Conservation (phyloP, 2,329 filamentous ascomycete species). For the Boeremia lycopersici region DNA sequence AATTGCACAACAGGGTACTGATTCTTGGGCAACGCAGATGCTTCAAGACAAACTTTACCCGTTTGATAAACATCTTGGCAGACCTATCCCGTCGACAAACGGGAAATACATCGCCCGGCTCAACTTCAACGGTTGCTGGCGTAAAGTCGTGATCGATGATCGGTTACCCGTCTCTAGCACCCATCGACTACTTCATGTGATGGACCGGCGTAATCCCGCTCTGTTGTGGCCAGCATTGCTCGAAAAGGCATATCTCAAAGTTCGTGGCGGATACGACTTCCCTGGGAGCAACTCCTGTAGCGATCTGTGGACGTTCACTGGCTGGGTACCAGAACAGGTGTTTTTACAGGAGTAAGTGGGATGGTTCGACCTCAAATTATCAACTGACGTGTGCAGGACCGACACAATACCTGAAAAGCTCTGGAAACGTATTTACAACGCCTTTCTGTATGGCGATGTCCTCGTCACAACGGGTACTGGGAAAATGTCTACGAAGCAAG, state of each 20-base stretch:
- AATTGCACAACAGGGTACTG: neutral
- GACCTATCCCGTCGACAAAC: conserved; percentile 71
- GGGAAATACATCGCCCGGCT: conserved; percentile 93
- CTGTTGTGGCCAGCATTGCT: conserved; percentile 90
- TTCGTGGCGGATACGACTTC: conserved; percentile 95
- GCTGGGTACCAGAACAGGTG: conserved; percentile 96
- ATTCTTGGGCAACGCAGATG: conserved; percentile 57
- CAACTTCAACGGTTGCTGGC: conserved; percentile 93
- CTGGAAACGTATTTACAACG: conserved; percentile 77
- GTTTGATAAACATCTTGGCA: conserved; percentile 62
- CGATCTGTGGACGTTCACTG: conserved; percentile 88
- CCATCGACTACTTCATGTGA: conserved; percentile 79
- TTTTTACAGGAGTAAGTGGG: conserved; percentile 74
- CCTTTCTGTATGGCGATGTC: conserved; percentile 79
- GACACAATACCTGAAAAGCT: conserved; percentile 76
- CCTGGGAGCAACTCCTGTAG: conserved; percentile 97
- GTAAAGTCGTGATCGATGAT: conserved; percentile 88
- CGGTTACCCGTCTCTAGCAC: conserved; percentile 79
- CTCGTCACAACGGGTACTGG: conserved; percentile 91
- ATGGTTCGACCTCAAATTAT: neutral
- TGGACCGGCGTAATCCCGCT: conserved; percentile 81
- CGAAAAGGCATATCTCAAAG: conserved; percentile 95
- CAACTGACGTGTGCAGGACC: conserved; percentile 59
- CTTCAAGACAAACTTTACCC: conserved; percentile 77
- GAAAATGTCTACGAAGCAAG: conserved; percentile 75